Evolutionary conservation across 2,329 filamentous ascomycete species (phyloP), one percentile per base, ranked within the genome.

Genomic region (Colletotrichum tropicicola): DNA sequence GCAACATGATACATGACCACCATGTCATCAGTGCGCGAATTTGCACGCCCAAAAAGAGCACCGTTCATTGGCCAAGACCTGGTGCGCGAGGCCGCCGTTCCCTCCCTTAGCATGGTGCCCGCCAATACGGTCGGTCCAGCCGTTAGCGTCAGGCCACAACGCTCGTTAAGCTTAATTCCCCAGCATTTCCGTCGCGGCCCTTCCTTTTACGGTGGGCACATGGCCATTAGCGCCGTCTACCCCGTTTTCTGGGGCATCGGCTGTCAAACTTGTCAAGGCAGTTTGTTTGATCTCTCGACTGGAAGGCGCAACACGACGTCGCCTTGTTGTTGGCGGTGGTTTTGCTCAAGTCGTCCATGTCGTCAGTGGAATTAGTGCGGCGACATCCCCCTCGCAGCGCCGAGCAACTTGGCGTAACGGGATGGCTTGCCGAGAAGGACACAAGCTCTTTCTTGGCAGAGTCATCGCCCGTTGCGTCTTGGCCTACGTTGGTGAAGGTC

Each of bases 361-460:
- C 49, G 61, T 55, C 48, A 13, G 45, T 35, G 9, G 17, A 35
- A n/a, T 27, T 35, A 25, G 51, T 65, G 62, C 62, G 62, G 62
- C 62, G 62, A 62, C 62, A 52, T 60, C 4, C n/a, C 23, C 45
- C 57, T 62, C 57, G 62, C 62, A 65, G 62, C 51, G 62, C 62
- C 62, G 49, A 65, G 62, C 58, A 28, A 55, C 62, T 65, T 65
- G 62, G 62, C 62, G 51, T 27, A 49, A 45, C 62, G 62, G 62
- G 62, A 56, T 62, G 62, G 62, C 62, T 65, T 65, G 57, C 62
- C 58, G 62, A 62, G 62, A 44, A 28, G 49, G 28, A 62, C 25
- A 65, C 62, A 65, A 65, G 62, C 62, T 56, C 62, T 65, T 62
- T 65, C 62, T 65, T 65, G 58, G 62, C 62, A 65, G 39, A 65